These are phyloP conservation scores for Fistulinella prunicolor DNA, from an alignment of 768 basidiomycete genomes.

Conservation along the genomic window DNA sequence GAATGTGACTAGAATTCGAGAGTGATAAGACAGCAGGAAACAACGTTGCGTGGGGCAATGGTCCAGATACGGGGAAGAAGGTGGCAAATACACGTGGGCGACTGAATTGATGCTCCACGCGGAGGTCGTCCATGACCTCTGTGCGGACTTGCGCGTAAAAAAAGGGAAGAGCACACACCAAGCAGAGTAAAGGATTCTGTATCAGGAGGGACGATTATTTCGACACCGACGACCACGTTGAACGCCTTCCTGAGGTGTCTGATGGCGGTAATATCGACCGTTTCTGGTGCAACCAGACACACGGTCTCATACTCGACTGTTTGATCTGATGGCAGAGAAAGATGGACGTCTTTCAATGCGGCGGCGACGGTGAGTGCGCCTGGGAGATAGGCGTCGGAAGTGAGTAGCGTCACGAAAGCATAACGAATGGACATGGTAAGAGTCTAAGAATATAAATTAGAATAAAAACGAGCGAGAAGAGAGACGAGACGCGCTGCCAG, in stretches of 20 bases:
- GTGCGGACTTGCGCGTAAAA: conserved; percentile 4
- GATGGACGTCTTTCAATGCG: conserved; percentile 78
- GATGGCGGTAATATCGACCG: conserved; percentile 79
- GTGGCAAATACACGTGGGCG: conserved; percentile 7
- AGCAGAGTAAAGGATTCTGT: conserved; percentile 69
- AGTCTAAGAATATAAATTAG: conserved; percentile 20
- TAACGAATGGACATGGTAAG: conserved; percentile 57
- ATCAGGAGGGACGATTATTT: conserved; percentile 74
- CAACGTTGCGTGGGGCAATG: conserved; percentile 19
- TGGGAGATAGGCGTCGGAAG: conserved; percentile 89
- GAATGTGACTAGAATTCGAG: neutral
- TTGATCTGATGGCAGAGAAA: conserved; percentile 38
- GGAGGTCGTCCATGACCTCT: conserved; percentile 1
- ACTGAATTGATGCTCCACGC: conserved; percentile 9
- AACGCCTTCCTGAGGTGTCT: conserved; percentile 78
- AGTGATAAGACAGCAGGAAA: conserved; percentile 14
- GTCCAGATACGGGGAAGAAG: conserved; percentile 8
- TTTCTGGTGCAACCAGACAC: conserved; percentile 93
- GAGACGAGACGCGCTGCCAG: too few relatives aligned
- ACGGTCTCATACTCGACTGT: conserved; percentile 63
- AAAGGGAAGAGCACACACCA: conserved; percentile 47
- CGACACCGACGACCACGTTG: conserved; percentile 87
- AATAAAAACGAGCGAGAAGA: neutral
- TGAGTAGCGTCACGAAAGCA: conserved; percentile 91
- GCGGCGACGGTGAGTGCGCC: conserved; percentile 87